Evolutionary conservation across 257 asterid genomes (phyloP).

Genomic region (Striga asiatica): DNA sequence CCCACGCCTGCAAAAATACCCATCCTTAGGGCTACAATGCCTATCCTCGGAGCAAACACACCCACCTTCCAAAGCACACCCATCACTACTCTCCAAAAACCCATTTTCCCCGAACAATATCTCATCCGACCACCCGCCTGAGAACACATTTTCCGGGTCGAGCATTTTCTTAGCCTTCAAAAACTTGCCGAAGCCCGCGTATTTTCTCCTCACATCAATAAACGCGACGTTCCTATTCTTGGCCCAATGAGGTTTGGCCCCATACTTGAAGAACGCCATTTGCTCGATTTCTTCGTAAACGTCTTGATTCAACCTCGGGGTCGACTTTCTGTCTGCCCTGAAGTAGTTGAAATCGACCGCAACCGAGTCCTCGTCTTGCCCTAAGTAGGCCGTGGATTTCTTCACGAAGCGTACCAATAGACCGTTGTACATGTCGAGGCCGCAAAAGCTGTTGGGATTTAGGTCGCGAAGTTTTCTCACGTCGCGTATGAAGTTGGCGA

Average conservation of each 20-base stretch:
- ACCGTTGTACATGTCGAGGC: slow-evolving; percentile 71
- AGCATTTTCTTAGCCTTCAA: slow-evolving; percentile 29
- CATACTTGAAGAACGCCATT: slow-evolving; percentile 57
- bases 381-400: slow-evolving; percentile 49
- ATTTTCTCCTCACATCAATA: slow-evolving; percentile 34
- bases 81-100: slow-evolving; percentile 25
- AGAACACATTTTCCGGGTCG: slow-evolving; percentile 46
- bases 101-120: slow-evolving; percentile 29
- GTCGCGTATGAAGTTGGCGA: slow-evolving; percentile 36
- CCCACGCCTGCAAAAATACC: slow-evolving; percentile 51
- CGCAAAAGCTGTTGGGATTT: slow-evolving; percentile 52
- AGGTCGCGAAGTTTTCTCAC: slow-evolving; percentile 43
- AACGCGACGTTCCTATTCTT: slow-evolving; percentile 65
- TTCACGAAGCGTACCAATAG: slow-evolving; percentile 50
- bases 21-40: slow-evolving; percentile 63
- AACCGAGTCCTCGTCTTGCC: slow-evolving; percentile 48
- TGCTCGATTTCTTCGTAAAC: slow-evolving; percentile 88
- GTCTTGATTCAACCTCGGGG: slow-evolving; percentile 51
- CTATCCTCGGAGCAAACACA: slow-evolving; percentile 64
- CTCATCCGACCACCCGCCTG: slow-evolving; percentile 48
- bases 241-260: slow-evolving; percentile 79
- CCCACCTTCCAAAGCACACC: slow-evolving; percentile 69
- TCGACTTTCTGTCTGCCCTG: slow-evolving; percentile 36
- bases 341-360: slow-evolving; percentile 64
- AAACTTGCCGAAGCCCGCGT: slow-evolving; percentile 32